Evolutionary conservation across 345 rosid genomes (phyloP).

Genomic region (Salix dunnii): DNA sequence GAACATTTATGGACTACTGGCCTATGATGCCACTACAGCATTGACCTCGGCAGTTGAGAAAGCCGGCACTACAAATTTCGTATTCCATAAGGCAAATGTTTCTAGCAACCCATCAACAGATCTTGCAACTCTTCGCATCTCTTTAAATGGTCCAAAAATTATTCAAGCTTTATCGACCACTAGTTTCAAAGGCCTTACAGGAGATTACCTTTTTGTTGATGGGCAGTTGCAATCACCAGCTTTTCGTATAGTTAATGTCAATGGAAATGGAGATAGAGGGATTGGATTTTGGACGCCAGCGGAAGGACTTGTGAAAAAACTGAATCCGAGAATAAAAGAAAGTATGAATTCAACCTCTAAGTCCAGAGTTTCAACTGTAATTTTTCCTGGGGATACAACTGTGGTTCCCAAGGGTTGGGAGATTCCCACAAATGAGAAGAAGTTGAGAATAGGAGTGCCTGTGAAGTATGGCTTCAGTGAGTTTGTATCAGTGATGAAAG

Average conservation of each 20-base stretch:
- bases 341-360: background rate
- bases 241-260: slow-evolving; percentile 37
- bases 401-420: slow-evolving; percentile 24
- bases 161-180: slow-evolving; percentile 5
- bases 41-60: slow-evolving; percentile 39
- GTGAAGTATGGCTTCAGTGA: slow-evolving; percentile 25
- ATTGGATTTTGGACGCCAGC: slow-evolving; percentile 39
- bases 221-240: slow-evolving; percentile 30
- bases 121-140: slow-evolving; percentile 13
- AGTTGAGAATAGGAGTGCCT: slow-evolving; percentile 34
- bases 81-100: background rate
- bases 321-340: background rate
- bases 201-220: slow-evolving; percentile 24
- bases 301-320: background rate
- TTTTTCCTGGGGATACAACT: slow-evolving; percentile 21
- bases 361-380: slow-evolving; percentile 1
- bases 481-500: slow-evolving; percentile 24
- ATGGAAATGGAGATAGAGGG: slow-evolving; percentile 9
- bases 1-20: slow-evolving; percentile 29
- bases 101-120: background rate
- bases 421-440: slow-evolving; percentile 20
- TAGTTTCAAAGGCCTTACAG: slow-evolving; percentile 35
- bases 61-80: background rate
- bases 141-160: slow-evolving; percentile 25
- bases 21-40: slow-evolving; percentile 40